These are phyloP conservation scores for Moesziomyces antarcticus DNA, from an alignment of 1,284 basidiomycete species.

Conservation along the genomic window DNA sequence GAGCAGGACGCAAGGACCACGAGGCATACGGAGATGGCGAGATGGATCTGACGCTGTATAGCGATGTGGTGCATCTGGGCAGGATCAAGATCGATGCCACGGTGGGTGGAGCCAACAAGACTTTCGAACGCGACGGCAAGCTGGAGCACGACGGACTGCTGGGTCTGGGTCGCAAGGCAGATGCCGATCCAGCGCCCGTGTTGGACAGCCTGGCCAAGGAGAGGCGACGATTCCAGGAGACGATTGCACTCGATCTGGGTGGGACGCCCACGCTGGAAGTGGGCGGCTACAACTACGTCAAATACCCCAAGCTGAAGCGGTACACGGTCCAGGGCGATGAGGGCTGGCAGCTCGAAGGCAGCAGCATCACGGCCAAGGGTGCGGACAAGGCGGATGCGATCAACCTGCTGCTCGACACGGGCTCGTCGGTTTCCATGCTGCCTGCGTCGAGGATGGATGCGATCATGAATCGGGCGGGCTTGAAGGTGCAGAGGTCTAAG, in stretches of 20 bases:
- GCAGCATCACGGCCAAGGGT: conserved; percentile 13
- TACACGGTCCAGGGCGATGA: conserved; percentile 17
- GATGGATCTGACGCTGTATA: conserved; percentile 27
- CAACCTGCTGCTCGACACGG: conserved; percentile 32
- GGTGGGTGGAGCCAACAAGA: conserved; percentile 29
- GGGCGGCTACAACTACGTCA: conserved; percentile 28
- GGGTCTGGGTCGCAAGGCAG: conserved; percentile 17
- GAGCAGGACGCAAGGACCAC: conserved; percentile 10
- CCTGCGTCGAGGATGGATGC: conserved; percentile 23
- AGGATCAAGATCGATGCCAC: conserved; percentile 8
- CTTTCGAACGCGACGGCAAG: conserved; percentile 24
- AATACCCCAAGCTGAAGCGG: conserved; percentile 19
- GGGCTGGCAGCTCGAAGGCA: conserved; percentile 21
- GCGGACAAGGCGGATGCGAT: conserved; percentile 5
- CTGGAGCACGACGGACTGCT: conserved; percentile 40
- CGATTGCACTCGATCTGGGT: conserved; percentile 23
- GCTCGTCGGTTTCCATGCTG: conserved; percentile 36
- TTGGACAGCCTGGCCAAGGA: conserved; percentile 13
- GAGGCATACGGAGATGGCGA: conserved; percentile 46
- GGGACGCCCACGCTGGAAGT: conserved; percentile 18
- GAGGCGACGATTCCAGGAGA: conserved; percentile 2
- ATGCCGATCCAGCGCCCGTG: conserved; percentile 11
- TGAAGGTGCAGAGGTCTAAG: conserved; percentile 14
- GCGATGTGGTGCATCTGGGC: conserved; percentile 18
- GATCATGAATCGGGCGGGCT: conserved; percentile 30